phyloP scores from a whole-genome alignment of 441 rosid species.

The Jatropha podagrica region DNA sequence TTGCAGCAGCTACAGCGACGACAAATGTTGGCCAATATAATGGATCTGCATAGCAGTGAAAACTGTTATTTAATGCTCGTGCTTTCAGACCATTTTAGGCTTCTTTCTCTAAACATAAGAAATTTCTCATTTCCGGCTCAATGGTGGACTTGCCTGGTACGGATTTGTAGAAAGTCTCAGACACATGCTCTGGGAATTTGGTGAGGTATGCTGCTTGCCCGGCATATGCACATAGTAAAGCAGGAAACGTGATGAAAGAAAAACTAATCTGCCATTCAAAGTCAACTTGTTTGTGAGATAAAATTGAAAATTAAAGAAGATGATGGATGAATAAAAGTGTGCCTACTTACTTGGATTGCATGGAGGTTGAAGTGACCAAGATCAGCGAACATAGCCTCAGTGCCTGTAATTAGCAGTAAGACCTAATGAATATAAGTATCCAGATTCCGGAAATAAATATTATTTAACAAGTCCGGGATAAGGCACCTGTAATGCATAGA shows the following conservation, averaged over 20 bases:
- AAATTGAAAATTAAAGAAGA: neutral
- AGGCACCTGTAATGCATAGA: constrained; percentile 56
- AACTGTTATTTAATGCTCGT: neutral
- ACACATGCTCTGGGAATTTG: constrained; percentile 45
- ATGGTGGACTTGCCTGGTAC: constrained; percentile 45
- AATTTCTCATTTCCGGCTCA: too few relatives aligned
- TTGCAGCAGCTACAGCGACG: constrained; percentile 60
- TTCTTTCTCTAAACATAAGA: too few relatives aligned
- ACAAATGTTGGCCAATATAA: constrained; percentile 81
- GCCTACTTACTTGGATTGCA: constrained; percentile 58
- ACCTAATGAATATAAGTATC: neutral
- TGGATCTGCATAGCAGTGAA: constrained; percentile 35
- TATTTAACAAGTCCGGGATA: neutral
- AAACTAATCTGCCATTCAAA: constrained; percentile 57
- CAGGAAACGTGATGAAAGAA: constrained; percentile 53
- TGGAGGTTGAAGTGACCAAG: constrained; percentile 74
- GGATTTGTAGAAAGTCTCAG: constrained; percentile 62
- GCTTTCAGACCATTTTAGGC: neutral
- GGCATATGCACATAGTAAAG: constrained; percentile 46
- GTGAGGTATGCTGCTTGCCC: constrained; percentile 82
- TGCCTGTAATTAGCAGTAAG: constrained; percentile 31
- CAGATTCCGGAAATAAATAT: too few relatives aligned
- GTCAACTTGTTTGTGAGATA: neutral
- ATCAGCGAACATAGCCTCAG: constrained; percentile 94
- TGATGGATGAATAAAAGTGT: neutral